Percentiles rank a stretch among this genome's conserved stretches.
Conservation (phyloP, 1,284 basidiomycete species). For the Dichomitus squalens region DNA sequence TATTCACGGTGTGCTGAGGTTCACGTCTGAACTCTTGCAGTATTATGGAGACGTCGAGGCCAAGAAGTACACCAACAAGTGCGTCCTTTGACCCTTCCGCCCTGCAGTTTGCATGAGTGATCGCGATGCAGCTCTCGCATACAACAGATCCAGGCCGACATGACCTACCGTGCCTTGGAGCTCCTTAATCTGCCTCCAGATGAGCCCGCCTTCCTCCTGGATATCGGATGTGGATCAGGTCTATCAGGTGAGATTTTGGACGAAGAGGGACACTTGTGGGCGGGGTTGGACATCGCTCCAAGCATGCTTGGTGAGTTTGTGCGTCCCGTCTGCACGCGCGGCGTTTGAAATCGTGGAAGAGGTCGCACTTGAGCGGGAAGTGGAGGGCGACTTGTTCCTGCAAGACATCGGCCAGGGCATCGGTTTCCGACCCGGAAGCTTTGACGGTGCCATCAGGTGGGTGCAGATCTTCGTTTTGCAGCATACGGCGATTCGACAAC, state of each 20-base stretch:
- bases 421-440: constrained; percentile 94
- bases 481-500: not conserved
- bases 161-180: constrained; percentile 96
- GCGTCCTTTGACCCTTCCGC: constrained; percentile 32
- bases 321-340: not conserved
- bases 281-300: constrained; percentile 94
- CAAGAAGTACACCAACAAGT: constrained; percentile 97
- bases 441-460: constrained; percentile 97
- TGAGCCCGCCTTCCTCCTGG: constrained; percentile 83
- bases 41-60: constrained; percentile 98
- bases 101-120: constrained; percentile 2
- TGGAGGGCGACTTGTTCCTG: constrained; percentile 91
- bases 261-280: constrained; percentile 93
- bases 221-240: constrained; percentile 98
- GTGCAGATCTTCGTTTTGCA: constrained; percentile 16
- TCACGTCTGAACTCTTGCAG: constrained; percentile 43
- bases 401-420: constrained; percentile 95
- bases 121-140: constrained; percentile 76
- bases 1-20: not conserved
- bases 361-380: constrained; percentile 91
- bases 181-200: constrained; percentile 82
- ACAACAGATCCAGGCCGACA: constrained; percentile 96
- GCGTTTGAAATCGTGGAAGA: constrained; percentile 49
- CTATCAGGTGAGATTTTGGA: constrained; percentile 97
- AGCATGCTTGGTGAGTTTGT: constrained; percentile 88